phyloP scores from a whole-genome alignment of 768 basidiomycete species.

The Pleurotus djamor region DNA sequence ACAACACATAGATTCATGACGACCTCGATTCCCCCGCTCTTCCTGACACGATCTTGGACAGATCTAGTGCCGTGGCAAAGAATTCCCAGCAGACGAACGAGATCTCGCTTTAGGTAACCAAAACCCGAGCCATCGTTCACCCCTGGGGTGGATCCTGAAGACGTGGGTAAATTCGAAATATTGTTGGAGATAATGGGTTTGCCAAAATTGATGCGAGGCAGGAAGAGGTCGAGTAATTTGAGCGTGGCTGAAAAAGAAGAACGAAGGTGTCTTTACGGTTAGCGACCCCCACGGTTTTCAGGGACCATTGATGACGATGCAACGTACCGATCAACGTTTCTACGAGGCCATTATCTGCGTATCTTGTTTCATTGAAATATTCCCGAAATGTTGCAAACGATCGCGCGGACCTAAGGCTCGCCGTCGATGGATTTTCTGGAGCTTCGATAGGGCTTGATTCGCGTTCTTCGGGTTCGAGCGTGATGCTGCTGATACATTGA shows the following conservation, averaged over 20 bases:
- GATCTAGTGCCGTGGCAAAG: constrained; percentile 60
- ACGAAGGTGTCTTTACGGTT: background rate
- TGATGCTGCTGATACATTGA: constrained; percentile 70
- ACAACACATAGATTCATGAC: constrained; percentile 88
- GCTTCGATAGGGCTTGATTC: constrained; percentile 15
- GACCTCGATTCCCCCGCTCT: constrained; percentile 72
- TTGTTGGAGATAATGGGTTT: constrained; percentile 40
- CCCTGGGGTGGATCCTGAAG: constrained; percentile 19
- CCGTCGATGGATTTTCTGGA: constrained; percentile 10
- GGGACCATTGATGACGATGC: background rate
- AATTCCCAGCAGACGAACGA: constrained; percentile 85
- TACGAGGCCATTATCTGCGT: constrained; percentile 34
- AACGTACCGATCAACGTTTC: constrained; percentile 59
- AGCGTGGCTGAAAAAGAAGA: constrained; percentile 54
- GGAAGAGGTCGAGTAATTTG: constrained; percentile 71
- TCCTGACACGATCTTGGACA: constrained; percentile 75
- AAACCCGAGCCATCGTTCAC: constrained; percentile 58
- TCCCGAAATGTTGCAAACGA: constrained; percentile 15
- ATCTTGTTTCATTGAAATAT: constrained; percentile 42
- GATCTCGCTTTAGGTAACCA: constrained; percentile 82
- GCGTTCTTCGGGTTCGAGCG: constrained; percentile 48
- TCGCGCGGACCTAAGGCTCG: constrained; percentile 1
- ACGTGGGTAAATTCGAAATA: constrained; percentile 11
- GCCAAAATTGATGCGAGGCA: constrained; percentile 84
- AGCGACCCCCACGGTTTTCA: no score